Base-by-base conservation (phyloP, 805 yeast genomes). In the Nakazawaea ishiwadae region DNA sequence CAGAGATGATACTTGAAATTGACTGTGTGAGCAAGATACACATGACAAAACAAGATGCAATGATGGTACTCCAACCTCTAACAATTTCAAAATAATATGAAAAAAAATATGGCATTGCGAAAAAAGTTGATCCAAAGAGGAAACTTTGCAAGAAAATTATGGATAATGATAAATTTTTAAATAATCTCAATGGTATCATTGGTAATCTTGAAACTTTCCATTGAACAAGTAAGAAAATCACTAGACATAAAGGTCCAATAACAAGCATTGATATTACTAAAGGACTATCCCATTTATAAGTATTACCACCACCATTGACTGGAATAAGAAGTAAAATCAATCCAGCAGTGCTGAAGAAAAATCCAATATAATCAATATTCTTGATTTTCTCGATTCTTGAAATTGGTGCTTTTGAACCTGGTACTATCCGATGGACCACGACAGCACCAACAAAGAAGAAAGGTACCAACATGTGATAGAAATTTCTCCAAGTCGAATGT, bases 221-320 rank as follows among this genome's bases (percentile, higher is more conserved):
- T 50, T 82, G 85, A 21, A 73, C 65, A 3, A 75, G 17, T 7
- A 78, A 28, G 42, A 82, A 79, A 0, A 53, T 45, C 1, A 68
- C 44, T 17, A 73, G 61, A 19, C 66, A 58, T 0, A 56, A 40
- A 1, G 64, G 71, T 18, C 81, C 80, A 29, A 73, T 46, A 3
- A 59, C 54, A 30, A 75, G 53, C 58, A 71, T 57, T 5, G 60
- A 40, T 11, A 71, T 63, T 4, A 63, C 64, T 17, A 57, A 46
- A 3, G 65, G 59, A 21, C 66, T 37, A 47, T 67, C 51, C 87
- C 87, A 81, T 0, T 63, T 53, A 56, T 69, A 78, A 4, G 69
- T 59, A 3, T 70, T 57, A 1, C 84, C 84, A 21, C 84, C 86
- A 17, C 81, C 79, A 42, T 72, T 70, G 14, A 77, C 54, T 3